A percentile compares a stretch with the other conserved stretches of the same genome.
These are phyloP conservation scores for Psilocybe azurescens DNA, from an alignment of 768 basidiomycete genomes.

Conservation along the genomic window DNA sequence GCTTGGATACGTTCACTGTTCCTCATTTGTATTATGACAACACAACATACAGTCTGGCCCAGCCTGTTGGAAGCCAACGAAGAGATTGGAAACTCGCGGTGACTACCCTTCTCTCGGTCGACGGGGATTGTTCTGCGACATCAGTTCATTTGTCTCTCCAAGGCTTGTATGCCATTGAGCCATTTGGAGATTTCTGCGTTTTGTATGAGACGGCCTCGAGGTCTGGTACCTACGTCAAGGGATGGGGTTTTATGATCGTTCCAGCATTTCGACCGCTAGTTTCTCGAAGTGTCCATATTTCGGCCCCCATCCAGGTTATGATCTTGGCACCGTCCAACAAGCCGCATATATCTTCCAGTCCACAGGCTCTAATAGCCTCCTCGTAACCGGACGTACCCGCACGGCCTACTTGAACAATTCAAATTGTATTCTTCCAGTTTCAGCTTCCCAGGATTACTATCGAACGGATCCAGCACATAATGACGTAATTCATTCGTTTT, in stretches of 20 bases:
- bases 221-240: constrained; percentile 22
- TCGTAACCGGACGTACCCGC: constrained; percentile 45
- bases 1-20: constrained; percentile 35
- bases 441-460: constrained; percentile 34
- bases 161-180: constrained; percentile 19
- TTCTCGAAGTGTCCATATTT: constrained; percentile 41
- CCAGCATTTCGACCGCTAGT: constrained; percentile 18
- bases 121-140: constrained; percentile 19
- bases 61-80: constrained; percentile 23
- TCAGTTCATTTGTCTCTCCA: constrained; percentile 20
- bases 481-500: constrained; percentile 31
- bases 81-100: constrained; percentile 22
- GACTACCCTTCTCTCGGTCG: constrained; percentile 16
- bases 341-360: constrained; percentile 44
- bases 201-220: constrained; percentile 23
- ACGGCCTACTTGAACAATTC: constrained; percentile 37
- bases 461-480: constrained; percentile 55
- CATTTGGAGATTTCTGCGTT: constrained; percentile 25
- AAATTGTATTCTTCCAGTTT: constrained; percentile 33
- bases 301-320: constrained; percentile 49
- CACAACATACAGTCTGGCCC: constrained; percentile 22
- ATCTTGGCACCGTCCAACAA: constrained; percentile 43
- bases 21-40: constrained; percentile 24
- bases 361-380: constrained; percentile 44
- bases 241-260: constrained; percentile 29